Evolutionary conservation across 2,329 filamentous ascomycete species (phyloP).

Genomic region (Cladosporium sp.): DNA sequence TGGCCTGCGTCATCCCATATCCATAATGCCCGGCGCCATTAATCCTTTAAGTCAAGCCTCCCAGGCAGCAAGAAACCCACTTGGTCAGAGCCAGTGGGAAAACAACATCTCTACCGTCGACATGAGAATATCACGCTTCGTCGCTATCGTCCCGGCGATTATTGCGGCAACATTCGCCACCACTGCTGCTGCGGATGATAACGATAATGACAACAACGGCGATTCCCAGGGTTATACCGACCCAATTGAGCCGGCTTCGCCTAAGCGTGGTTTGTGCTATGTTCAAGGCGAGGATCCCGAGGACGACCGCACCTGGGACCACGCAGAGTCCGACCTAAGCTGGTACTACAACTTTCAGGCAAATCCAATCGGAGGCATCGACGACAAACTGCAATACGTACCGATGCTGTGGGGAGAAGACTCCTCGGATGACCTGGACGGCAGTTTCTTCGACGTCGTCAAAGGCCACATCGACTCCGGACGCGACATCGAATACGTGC

Average conservation of each 20-base stretch:
- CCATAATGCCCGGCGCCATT: background rate
- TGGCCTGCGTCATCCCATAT: slow-evolving; percentile 13
- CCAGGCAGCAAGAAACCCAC: too few relatives aligned
- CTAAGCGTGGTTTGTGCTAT: slow-evolving; percentile 70
- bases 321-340: slow-evolving; percentile 55
- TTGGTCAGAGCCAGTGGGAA: too few relatives aligned
- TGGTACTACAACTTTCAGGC: slow-evolving; percentile 83
- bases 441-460: slow-evolving; percentile 58
- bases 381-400: slow-evolving; percentile 63
- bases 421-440: slow-evolving; percentile 45
- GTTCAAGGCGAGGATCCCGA: slow-evolving; percentile 52
- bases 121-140: background rate
- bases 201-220: too few relatives aligned
- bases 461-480: slow-evolving; percentile 48
- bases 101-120: background rate
- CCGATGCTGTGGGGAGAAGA: slow-evolving; percentile 72
- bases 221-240: slow-evolving; percentile 13
- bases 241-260: slow-evolving; percentile 29
- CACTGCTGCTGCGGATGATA: too few relatives aligned
- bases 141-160: background rate
- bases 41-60: background rate
- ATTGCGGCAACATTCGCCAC: background rate
- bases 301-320: slow-evolving; percentile 64
- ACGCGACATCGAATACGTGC: slow-evolving; percentile 60
- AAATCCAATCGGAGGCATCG: slow-evolving; percentile 39